Evolutionary conservation across 352 stramenopile species (phyloP), one percentile per base, ranked within the genome.

Genomic region (Pythium biforme): DNA sequence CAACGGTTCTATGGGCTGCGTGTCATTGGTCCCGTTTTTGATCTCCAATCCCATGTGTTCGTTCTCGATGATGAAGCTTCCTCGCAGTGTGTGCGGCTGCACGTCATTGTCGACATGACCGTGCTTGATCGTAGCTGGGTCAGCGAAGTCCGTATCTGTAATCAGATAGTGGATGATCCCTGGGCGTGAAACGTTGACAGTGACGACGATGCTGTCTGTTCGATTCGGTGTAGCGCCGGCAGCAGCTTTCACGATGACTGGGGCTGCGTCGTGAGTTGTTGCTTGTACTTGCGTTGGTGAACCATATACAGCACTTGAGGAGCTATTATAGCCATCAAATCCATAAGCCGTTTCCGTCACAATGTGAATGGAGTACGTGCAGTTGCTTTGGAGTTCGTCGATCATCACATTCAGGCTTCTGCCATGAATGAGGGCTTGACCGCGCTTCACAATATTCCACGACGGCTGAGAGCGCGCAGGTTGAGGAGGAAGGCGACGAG

Each of bases 1-100:
- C 3, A 76, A 37, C 8, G 82, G 82, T 5, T 90, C 72, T 27
- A 86, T 83, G 0, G 79, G 76, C 5, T 74, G 68, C 1, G 76
- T 87, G 34, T 92, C 77, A 52, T 94, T 92, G 15, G 84, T 89
- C 7, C 82, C 81, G 47, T 90, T 88, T 48, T 85, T 79, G 15
- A 88, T 74, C 40, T 91, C 76, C 57, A 91, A 79, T 20, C 69
- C 73, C 45, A 88, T 83, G 52, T 90, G 70, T 55, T 27, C 3
- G 64, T 25, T 27, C 25, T 17, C 15, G 5, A 94, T 62, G 3
- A 63, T 4, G 41, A 92, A 76, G 25, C 73, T 53, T 0, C 82
- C 84, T 22, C 82, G 79, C 12, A 89, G 19, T 5, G 77, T 68
- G 15, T 89, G 77, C 3, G 81, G 79, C 1, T 34, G 43, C 9